Conservation (phyloP, 768 basidiomycete species). For the Collybia sp. region DNA sequence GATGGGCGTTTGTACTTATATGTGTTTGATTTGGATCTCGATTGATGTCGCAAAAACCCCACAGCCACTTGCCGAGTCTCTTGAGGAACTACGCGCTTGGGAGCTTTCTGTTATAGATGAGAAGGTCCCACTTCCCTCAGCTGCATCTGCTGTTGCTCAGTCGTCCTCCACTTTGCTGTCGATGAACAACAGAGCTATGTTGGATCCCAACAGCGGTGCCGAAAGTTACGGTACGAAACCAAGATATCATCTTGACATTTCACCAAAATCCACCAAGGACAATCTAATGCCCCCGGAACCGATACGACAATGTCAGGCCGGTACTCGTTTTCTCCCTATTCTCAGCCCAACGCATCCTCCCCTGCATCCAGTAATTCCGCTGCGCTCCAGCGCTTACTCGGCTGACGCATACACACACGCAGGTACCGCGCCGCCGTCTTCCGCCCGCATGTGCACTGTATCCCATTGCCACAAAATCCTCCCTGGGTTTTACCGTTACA, state of each 20-base stretch:
- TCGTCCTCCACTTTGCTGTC: not conserved
- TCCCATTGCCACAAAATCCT: constrained; percentile 52
- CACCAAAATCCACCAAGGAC: too few species aligned
- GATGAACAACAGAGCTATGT: not conserved
- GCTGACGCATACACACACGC: too few species aligned
- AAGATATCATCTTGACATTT: too few species aligned
- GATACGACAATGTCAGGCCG: too few species aligned
- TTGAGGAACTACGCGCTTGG: constrained; percentile 30
- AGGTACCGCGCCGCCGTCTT: constrained; percentile 10
- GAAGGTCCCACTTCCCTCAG: constrained; percentile 16
- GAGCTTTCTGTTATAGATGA: constrained; percentile 29
- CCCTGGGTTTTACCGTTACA: constrained; percentile 40
- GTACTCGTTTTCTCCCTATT: too few species aligned
- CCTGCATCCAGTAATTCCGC: not conserved
- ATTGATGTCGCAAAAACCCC: not conserved
- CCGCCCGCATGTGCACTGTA: constrained; percentile 50
- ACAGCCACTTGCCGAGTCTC: constrained; percentile 29
- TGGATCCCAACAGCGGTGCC: not conserved
- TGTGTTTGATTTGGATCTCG: not conserved
- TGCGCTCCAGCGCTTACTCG: not conserved
- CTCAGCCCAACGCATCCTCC: too few species aligned
- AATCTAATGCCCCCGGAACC: too few species aligned
- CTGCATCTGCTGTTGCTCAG: not conserved
- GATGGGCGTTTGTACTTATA: not conserved
- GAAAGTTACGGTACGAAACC: too few species aligned